phyloP scores from a whole-genome alignment of 371 early-diverging fungal genomes.

The Basidiobolus heterosporus region DNA sequence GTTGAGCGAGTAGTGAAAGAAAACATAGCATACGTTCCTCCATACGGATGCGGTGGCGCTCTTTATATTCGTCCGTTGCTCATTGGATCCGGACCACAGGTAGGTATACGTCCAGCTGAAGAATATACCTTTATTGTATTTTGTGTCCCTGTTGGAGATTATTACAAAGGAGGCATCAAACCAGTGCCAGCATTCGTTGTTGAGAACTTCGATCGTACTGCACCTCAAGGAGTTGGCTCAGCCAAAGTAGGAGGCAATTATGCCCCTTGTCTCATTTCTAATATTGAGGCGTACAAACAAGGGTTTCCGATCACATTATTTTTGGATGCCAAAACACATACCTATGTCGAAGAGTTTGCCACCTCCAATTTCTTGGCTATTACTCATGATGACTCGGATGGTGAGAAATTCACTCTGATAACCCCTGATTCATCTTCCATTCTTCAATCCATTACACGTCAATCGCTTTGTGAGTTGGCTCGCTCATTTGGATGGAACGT shows the following conservation, averaged over 20 bases:
- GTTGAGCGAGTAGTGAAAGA: constrained; percentile 31
- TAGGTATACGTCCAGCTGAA: constrained; percentile 45
- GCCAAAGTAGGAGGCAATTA: constrained; percentile 68
- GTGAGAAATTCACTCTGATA: constrained; percentile 39
- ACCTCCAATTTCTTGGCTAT: constrained; percentile 71
- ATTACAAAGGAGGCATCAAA: constrained; percentile 45
- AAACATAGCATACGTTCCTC: constrained; percentile 59
- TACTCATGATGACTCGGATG: constrained; percentile 18
- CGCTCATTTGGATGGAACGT: constrained; percentile 45
- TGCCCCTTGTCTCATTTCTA: constrained; percentile 38
- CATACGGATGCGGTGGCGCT: constrained; percentile 39
- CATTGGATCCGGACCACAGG: constrained; percentile 49
- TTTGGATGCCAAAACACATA: constrained; percentile 46
- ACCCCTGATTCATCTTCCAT: constrained; percentile 52
- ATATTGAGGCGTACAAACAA: constrained; percentile 34
- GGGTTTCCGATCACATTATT: constrained; percentile 58
- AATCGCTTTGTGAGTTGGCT: constrained; percentile 46
- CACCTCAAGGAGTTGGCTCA: constrained; percentile 40
- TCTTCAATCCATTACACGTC: constrained; percentile 53
- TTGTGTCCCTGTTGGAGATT: constrained; percentile 52
- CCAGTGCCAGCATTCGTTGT: constrained; percentile 52
- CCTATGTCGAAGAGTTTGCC: constrained; percentile 61
- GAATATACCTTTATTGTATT: constrained; percentile 57
- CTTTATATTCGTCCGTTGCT: constrained; percentile 54
- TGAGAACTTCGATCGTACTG: constrained; percentile 54